These are phyloP conservation scores for Collybia sordida DNA, from an alignment of 768 basidiomycete genomes.

Conservation along the genomic window DNA sequence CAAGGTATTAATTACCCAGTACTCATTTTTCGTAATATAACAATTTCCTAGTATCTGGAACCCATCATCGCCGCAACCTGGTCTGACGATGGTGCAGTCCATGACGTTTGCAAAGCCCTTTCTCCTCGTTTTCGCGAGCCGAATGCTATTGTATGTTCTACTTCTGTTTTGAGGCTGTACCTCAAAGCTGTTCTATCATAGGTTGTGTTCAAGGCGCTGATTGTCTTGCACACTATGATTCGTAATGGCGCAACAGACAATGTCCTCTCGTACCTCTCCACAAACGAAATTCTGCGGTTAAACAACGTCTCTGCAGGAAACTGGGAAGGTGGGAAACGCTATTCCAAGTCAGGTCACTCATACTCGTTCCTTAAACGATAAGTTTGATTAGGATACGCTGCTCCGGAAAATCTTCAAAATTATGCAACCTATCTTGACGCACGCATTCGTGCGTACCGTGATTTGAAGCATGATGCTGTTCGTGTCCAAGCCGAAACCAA, in stretches of 20 bases:
- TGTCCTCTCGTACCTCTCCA: slow-evolving; percentile 79
- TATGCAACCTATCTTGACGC: slow-evolving; percentile 90
- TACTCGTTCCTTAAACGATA: slow-evolving; percentile 1
- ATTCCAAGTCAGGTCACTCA: not conserved
- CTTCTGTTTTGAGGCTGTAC: not conserved
- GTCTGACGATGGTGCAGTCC: slow-evolving; percentile 89
- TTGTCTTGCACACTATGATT: slow-evolving; percentile 96
- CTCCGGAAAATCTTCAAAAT: slow-evolving; percentile 82
- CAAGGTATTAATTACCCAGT: slow-evolving; percentile 55
- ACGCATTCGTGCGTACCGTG: slow-evolving; percentile 83
- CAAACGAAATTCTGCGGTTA: slow-evolving; percentile 78
- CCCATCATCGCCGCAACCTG: slow-evolving; percentile 96
- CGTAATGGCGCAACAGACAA: slow-evolving; percentile 96
- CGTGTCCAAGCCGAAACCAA: slow-evolving; percentile 93
- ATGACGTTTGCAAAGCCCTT: slow-evolving; percentile 91
- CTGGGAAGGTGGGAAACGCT: slow-evolving; percentile 75
- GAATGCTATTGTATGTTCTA: slow-evolving; percentile 74
- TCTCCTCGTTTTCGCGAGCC: slow-evolving; percentile 85
- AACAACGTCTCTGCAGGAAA: slow-evolving; percentile 77
- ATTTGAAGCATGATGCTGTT: slow-evolving; percentile 92
- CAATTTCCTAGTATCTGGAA: slow-evolving; percentile 77
- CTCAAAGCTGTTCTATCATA: slow-evolving; percentile 26
- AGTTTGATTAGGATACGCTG: slow-evolving; percentile 64
- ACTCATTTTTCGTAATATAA: slow-evolving; percentile 8
- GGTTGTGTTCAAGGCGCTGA: slow-evolving; percentile 98